phyloP scores from a whole-genome alignment of 345 rosid genomes.

The Anastatica hierochuntica region DNA sequence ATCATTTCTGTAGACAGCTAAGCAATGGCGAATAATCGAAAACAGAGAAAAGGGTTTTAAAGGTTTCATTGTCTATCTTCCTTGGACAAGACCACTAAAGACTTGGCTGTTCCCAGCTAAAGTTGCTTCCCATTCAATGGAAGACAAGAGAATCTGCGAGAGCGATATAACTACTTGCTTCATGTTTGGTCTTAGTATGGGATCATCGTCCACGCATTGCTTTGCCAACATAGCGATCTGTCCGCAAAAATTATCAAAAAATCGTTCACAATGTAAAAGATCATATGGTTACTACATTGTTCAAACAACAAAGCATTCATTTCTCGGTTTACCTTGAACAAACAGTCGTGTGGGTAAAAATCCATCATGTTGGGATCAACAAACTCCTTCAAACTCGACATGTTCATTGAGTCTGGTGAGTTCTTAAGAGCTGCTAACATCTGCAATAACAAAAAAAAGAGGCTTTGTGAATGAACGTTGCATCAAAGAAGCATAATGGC shows the following conservation, averaged over 20 bases:
- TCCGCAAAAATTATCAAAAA: background rate
- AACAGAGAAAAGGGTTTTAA: too few species aligned
- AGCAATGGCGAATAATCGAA: background rate
- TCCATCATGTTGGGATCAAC: slow-evolving; percentile 75
- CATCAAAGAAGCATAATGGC: slow-evolving; percentile 3
- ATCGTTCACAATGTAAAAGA: too few species aligned
- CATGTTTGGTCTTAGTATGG: slow-evolving; percentile 88
- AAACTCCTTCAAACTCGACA: slow-evolving; percentile 62
- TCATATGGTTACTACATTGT: background rate
- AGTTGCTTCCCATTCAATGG: slow-evolving; percentile 98
- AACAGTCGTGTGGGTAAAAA: slow-evolving; percentile 88
- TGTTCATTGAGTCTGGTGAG: slow-evolving; percentile 60
- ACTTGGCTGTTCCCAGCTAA: slow-evolving; percentile 97
- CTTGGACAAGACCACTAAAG: slow-evolving; percentile 94
- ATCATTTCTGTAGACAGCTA: slow-evolving; percentile 5
- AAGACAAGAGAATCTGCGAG: slow-evolving; percentile 81
- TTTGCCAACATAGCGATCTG: slow-evolving; percentile 84
- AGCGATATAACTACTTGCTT: slow-evolving; percentile 82
- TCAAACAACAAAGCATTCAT: background rate
- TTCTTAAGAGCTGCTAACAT: slow-evolving; percentile 66
- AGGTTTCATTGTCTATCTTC: slow-evolving; percentile 39
- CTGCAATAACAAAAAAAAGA: slow-evolving; percentile 28
- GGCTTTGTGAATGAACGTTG: background rate
- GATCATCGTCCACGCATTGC: slow-evolving; percentile 92
- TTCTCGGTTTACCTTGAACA: slow-evolving; percentile 59